These are phyloP conservation scores for Desmodesmus armatus DNA, from an alignment of 139 green algal species.

Conservation along the genomic window DNA sequence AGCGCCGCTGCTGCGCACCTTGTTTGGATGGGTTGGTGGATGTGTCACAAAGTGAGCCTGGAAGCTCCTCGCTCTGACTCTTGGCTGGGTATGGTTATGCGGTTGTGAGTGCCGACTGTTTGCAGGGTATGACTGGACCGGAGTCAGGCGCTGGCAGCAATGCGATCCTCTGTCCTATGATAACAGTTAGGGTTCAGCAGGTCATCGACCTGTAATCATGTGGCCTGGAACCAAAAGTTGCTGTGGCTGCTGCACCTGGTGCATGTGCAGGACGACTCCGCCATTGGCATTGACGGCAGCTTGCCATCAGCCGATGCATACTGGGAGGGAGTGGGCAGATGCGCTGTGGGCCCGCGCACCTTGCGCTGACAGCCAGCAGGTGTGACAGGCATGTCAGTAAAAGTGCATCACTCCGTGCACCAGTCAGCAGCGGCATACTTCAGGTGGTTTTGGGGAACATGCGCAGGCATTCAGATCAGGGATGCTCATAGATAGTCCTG, in stretches of 20 bases:
- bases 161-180: background rate
- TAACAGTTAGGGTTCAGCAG: background rate
- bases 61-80: too few species aligned
- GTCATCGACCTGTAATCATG: background rate
- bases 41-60: too few species aligned
- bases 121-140: too few species aligned
- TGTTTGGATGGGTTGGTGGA: too few species aligned
- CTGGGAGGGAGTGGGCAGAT: conserved; percentile 40
- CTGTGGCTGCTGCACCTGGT: background rate
- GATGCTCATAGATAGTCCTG: too few species aligned
- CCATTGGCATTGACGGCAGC: conserved; percentile 26
- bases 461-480: too few species aligned
- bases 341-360: background rate
- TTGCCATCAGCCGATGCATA: background rate
- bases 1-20: too few species aligned
- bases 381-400: too few species aligned
- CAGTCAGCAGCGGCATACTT: too few species aligned
- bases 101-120: background rate
- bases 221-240: background rate
- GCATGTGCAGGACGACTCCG: conserved; percentile 28
- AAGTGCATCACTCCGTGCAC: too few species aligned
- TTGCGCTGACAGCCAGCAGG: too few species aligned
- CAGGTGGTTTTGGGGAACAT: too few species aligned
- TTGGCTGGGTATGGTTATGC: background rate
- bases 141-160: background rate